Conservation (phyloP, 768 basidiomycete species). For the Trichaptum fuscoviolaceum region DNA sequence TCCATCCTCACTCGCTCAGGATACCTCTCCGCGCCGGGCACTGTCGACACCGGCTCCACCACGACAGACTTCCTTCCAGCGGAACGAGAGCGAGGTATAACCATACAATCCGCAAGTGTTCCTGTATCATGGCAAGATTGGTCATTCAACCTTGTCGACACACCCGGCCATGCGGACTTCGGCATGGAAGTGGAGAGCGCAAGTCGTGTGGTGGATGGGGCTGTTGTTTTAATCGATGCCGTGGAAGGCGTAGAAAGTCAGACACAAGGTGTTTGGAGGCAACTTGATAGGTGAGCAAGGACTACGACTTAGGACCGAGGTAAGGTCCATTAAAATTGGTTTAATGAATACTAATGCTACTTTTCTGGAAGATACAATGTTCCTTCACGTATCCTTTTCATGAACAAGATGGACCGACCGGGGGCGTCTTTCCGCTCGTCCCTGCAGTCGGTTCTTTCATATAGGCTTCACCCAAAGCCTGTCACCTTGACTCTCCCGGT, state of each 20-base stretch:
- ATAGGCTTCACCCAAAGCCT: slow-evolving; percentile 73
- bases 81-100: slow-evolving; percentile 86
- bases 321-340: neutral
- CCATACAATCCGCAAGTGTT: slow-evolving; percentile 89
- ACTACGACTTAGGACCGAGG: neutral
- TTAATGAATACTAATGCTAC: neutral
- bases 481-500: slow-evolving; percentile 67
- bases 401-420: slow-evolving; percentile 86
- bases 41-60: slow-evolving; percentile 87
- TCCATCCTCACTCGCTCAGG: slow-evolving; percentile 75
- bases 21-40: slow-evolving; percentile 68
- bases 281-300: slow-evolving; percentile 68
- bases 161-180: slow-evolving; percentile 90
- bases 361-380: slow-evolving; percentile 62
- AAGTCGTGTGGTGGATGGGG: slow-evolving; percentile 85
- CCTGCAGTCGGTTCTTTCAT: slow-evolving; percentile 62
- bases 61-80: slow-evolving; percentile 88
- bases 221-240: slow-evolving; percentile 82
- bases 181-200: slow-evolving; percentile 97
- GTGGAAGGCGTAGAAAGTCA: slow-evolving; percentile 91
- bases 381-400: slow-evolving; percentile 67
- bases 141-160: slow-evolving; percentile 86
- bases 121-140: slow-evolving; percentile 82
- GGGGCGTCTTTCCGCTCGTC: slow-evolving; percentile 77
- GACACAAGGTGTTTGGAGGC: slow-evolving; percentile 84